Conservation (phyloP, 2,329 filamentous ascomycete species). For the Lecanosticta acicola region DNA sequence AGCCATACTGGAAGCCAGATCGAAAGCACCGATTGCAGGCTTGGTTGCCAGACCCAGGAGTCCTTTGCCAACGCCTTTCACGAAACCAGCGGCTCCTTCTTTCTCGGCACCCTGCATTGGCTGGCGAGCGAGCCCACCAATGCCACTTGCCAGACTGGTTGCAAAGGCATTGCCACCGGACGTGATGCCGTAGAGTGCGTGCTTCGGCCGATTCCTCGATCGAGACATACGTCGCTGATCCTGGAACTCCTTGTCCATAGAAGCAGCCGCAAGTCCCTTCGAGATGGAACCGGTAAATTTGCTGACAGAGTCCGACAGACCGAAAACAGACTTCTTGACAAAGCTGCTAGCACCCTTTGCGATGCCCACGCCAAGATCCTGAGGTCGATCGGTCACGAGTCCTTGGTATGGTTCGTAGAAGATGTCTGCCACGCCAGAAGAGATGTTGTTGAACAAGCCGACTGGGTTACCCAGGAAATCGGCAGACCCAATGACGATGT, state of each 20-base stretch:
- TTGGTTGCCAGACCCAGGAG: conserved; percentile 93
- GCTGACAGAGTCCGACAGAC: conserved; percentile 92
- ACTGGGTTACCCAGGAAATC: conserved; percentile 98
- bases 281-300: conserved; percentile 97
- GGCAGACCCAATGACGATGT: conserved; percentile 93
- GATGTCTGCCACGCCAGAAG: conserved; percentile 92
- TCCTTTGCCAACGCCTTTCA: conserved; percentile 96
- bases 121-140: conserved; percentile 87
- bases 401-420: conserved; percentile 99
- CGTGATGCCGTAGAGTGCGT: conserved; percentile 92
- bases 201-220: conserved; percentile 89
- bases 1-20: conserved; percentile 92
- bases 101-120: conserved; percentile 93
- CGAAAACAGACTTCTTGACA: conserved; percentile 97
- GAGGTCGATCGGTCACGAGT: conserved; percentile 88
- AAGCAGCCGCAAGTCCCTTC: conserved; percentile 91
- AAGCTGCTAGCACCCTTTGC: conserved; percentile 96
- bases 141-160: conserved; percentile 84
- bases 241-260: conserved; percentile 97
- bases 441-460: conserved; percentile 95
- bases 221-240: conserved; percentile 90
- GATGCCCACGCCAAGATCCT: conserved; percentile 90
- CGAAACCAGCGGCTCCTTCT: conserved; percentile 87
- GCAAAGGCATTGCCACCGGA: conserved; percentile 93
- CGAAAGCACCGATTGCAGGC: conserved; percentile 91